phyloP scores from a whole-genome alignment of 805 yeast genomes.

The Spathaspora hagerdaliae region DNA sequence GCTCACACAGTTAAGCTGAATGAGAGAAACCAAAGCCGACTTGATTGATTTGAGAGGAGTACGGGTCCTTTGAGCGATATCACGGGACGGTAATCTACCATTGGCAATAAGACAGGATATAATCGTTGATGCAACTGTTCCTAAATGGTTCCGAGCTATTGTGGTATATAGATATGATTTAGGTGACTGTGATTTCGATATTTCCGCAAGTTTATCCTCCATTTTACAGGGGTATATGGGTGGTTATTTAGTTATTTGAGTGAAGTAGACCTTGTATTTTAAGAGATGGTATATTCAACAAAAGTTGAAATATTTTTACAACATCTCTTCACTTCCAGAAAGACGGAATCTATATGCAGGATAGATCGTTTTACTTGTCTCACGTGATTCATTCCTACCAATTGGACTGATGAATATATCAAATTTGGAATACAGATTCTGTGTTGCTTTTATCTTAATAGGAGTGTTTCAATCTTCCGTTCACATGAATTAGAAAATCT shows the following conservation, averaged over 20 bases:
- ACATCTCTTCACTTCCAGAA: background rate
- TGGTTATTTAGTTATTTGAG: background rate
- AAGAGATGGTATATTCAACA: background rate
- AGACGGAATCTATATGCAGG: background rate
- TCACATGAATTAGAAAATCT: too few species aligned
- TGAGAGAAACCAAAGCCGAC: constrained; percentile 65
- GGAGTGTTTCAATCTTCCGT: too few species aligned
- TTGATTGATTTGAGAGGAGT: constrained; percentile 52
- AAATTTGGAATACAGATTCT: too few species aligned
- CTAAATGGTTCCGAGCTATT: constrained; percentile 53
- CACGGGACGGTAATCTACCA: constrained; percentile 61
- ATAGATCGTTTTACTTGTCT: background rate
- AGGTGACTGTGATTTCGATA: constrained; percentile 55
- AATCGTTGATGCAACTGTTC: constrained; percentile 68
- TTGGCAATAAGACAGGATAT: constrained; percentile 58
- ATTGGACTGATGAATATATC: too few species aligned
- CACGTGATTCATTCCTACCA: too few species aligned
- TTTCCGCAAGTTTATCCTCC: constrained; percentile 15
- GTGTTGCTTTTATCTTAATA: too few species aligned
- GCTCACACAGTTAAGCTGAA: constrained; percentile 74
- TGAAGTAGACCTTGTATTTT: background rate
- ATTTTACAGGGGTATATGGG: constrained; percentile 5
- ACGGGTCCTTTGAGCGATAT: constrained; percentile 44
- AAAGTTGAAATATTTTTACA: background rate
- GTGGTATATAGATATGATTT: constrained; percentile 55